Percentiles rank a stretch among this genome's conserved stretches.
These are phyloP conservation scores for Pyricularia pennisetigena DNA, from an alignment of 2,329 filamentous ascomycete genomes.

Conservation along the genomic window DNA sequence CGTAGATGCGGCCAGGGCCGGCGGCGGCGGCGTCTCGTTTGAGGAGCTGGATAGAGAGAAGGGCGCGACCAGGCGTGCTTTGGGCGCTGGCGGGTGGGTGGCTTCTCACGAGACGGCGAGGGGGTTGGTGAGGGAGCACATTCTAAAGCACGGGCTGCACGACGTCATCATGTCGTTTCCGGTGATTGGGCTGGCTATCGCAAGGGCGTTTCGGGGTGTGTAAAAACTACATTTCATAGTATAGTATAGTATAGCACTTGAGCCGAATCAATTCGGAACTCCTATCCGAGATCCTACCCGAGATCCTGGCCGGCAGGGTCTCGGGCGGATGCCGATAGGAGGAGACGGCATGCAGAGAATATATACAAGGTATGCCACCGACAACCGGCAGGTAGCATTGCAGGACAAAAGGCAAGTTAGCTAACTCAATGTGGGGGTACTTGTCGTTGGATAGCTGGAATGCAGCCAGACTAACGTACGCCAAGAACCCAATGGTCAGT, in stretches of 20 bases:
- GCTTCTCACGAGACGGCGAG: conserved; percentile 34
- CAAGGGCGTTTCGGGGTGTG: conserved; percentile 28
- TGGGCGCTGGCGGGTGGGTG: conserved; percentile 38
- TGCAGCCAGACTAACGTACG: not conserved
- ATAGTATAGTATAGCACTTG: no score
- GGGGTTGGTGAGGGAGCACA: conserved; percentile 42
- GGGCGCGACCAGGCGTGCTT: conserved; percentile 20
- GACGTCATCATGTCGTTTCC: conserved; percentile 50
- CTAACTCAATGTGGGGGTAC: not conserved
- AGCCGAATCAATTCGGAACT: not conserved
- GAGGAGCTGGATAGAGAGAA: conserved; percentile 37
- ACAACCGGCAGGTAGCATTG: not conserved
- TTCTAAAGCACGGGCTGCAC: conserved; percentile 45
- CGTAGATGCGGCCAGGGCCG: conserved; percentile 34
- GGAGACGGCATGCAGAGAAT: not conserved
- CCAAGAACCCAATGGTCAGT: not conserved
- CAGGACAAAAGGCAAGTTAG: not conserved
- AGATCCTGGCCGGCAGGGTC: not conserved
- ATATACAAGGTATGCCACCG: not conserved
- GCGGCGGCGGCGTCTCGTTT: conserved; percentile 23
- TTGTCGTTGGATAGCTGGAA: not conserved
- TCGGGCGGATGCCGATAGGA: not conserved
- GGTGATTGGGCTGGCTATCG: conserved; percentile 39
- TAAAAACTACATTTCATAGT: not conserved
- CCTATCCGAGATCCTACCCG: not conserved